Percentiles rank a stretch among this genome's conserved stretches.
phyloP scores from a whole-genome alignment of 352 stramenopile species.

The Phytophthora pseudosyringae region DNA sequence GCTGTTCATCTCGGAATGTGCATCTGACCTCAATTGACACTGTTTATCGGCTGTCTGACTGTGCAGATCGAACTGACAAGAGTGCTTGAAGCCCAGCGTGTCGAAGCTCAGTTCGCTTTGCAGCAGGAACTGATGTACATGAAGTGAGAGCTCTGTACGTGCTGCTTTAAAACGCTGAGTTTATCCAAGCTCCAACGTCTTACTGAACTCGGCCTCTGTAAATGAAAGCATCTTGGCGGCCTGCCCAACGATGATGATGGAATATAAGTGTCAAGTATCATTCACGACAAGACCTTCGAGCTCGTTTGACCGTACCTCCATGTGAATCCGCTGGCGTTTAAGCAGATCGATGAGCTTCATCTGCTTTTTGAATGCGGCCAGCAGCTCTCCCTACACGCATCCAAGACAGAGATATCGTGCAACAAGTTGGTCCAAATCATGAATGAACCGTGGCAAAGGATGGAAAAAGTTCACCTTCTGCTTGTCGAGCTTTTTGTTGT shows the following conservation, averaged over 20 bases:
- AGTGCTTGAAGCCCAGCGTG: slow-evolving; percentile 73
- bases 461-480: slow-evolving; percentile 60
- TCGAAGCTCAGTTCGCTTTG: slow-evolving; percentile 73
- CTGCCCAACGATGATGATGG: slow-evolving; percentile 27
- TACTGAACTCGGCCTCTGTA: slow-evolving; percentile 85
- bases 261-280: slow-evolving; percentile 23
- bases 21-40: slow-evolving; percentile 3
- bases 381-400: slow-evolving; percentile 55
- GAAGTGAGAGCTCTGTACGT: slow-evolving; percentile 24
- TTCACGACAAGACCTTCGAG: background rate
- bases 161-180: background rate
- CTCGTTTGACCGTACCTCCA: slow-evolving; percentile 56
- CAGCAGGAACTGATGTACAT: slow-evolving; percentile 71
- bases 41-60: slow-evolving; percentile 5
- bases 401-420: background rate
- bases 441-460: background rate
- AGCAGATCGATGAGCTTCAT: slow-evolving; percentile 90
- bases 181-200: slow-evolving; percentile 71
- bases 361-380: slow-evolving; percentile 86
- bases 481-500: slow-evolving; percentile 84
- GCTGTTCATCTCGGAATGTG: background rate
- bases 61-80: slow-evolving; percentile 74
- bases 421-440: background rate
- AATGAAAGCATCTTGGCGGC: slow-evolving; percentile 88
- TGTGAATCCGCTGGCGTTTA: slow-evolving; percentile 86